phyloP scores from a whole-genome alignment of 2,329 filamentous ascomycete species.

The Parafenestella ontariensis region DNA sequence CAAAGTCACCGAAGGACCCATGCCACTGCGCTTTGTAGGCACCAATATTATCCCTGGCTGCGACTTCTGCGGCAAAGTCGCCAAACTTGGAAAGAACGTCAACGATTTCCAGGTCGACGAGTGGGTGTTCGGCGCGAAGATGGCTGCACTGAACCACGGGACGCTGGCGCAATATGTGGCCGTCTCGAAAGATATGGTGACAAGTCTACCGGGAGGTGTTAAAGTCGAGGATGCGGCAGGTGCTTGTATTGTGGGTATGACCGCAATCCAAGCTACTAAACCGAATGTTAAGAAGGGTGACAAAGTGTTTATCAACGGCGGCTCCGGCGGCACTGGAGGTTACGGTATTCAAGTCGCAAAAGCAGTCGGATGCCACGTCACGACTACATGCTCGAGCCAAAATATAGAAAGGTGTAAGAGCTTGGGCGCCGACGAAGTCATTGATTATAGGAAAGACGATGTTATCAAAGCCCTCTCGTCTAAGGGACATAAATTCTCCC shows the following conservation, averaged over 20 bases:
- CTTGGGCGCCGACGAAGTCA: conserved; percentile 69
- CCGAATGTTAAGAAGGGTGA: conserved; percentile 52
- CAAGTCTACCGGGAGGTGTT: conserved; percentile 34
- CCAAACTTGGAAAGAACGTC: conserved; percentile 40
- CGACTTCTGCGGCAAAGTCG: conserved; percentile 62
- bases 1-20: conserved; percentile 64
- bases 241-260: conserved; percentile 48
- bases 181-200: conserved; percentile 27
- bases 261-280: conserved; percentile 49
- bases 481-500: conserved; percentile 58
- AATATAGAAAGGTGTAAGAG: conserved; percentile 65
- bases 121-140: conserved; percentile 49
- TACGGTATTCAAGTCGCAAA: conserved; percentile 71
- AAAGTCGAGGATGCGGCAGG: conserved; percentile 45
- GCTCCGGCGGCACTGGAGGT: conserved; percentile 67
- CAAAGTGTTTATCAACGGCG: conserved; percentile 70
- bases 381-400: conserved; percentile 62
- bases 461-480: conserved; percentile 56
- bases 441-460: conserved; percentile 64
- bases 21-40: conserved; percentile 39
- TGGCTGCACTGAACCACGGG: conserved; percentile 42
- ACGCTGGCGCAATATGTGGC: conserved; percentile 49
- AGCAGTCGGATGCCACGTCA: conserved; percentile 65
- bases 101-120: conserved; percentile 45
- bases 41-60: conserved; percentile 53